Conservation (phyloP, 2,329 filamentous ascomycete genomes). For the Fusarium setosum region DNA sequence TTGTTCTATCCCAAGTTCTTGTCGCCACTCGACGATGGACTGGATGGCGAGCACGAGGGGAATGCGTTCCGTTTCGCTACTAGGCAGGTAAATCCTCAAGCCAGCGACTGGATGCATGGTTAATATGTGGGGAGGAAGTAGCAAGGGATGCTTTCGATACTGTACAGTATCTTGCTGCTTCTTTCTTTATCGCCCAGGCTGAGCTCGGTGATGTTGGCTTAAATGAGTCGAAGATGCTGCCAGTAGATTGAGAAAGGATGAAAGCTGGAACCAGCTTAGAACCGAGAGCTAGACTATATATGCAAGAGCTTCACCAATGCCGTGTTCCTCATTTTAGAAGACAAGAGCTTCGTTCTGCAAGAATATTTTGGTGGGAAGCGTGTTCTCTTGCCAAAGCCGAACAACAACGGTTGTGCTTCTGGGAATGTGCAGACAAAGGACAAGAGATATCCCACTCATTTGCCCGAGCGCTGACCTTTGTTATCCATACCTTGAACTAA, state of each 20-base stretch:
- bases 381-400: background rate
- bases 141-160: background rate
- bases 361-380: background rate
- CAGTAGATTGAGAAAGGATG: background rate
- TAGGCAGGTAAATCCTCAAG: constrained; percentile 18
- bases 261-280: background rate
- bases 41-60: constrained; percentile 15
- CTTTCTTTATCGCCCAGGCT: background rate
- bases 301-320: background rate
- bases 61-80: background rate
- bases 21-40: constrained; percentile 15
- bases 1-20: background rate
- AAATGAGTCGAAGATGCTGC: constrained; percentile 1
- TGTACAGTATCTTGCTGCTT: background rate
- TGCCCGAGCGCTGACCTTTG: too few species aligned
- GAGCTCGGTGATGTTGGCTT: background rate
- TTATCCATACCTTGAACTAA: too few species aligned
- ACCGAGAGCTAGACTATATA: background rate
- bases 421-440: too few species aligned
- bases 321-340: background rate
- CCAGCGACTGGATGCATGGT: constrained; percentile 1
- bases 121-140: background rate
- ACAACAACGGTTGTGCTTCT: background rate
- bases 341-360: constrained; percentile 1
- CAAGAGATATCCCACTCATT: too few species aligned